Evolutionary conservation across 441 rosid genomes (phyloP).

Genomic region (Eruca vesicaria): DNA sequence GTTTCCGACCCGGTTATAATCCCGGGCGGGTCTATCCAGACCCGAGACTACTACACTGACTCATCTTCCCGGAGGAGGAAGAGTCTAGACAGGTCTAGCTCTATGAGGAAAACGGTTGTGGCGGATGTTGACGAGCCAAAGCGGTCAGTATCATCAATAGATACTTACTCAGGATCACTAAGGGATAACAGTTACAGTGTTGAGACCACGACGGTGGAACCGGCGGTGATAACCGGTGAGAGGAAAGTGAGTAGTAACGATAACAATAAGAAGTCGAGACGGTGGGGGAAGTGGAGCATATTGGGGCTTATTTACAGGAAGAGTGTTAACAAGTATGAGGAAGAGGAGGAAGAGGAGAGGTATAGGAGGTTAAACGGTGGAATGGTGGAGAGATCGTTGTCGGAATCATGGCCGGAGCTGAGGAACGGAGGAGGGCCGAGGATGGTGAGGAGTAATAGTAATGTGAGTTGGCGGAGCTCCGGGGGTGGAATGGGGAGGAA

Average conservation of each 20-base stretch:
- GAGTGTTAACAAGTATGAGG: constrained; percentile 82
- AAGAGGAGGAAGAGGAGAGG: constrained; percentile 61
- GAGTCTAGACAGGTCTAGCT: constrained; percentile 89
- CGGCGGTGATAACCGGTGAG: constrained; percentile 50
- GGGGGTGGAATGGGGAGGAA: constrained; percentile 56
- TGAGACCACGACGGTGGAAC: constrained; percentile 58
- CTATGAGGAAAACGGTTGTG: constrained; percentile 81
- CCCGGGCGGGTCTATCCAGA: constrained; percentile 93
- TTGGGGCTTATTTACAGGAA: constrained; percentile 80
- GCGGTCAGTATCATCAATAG: constrained; percentile 50
- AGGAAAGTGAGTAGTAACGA: constrained; percentile 42
- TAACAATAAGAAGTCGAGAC: constrained; percentile 67
- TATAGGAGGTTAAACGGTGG: constrained; percentile 67
- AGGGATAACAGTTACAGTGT: constrained; percentile 58
- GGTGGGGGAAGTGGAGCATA: constrained; percentile 96
- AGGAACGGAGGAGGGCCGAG: constrained; percentile 67
- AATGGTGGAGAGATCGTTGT: constrained; percentile 76
- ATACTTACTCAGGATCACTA: constrained; percentile 65
- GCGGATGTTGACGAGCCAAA: constrained; percentile 89
- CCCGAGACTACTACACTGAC: constrained; percentile 90
- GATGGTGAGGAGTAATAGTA: constrained; percentile 91
- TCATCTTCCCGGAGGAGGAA: constrained; percentile 80
- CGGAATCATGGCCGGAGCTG: constrained; percentile 93
- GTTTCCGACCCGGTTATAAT: constrained; percentile 46
- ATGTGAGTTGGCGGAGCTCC: constrained; percentile 91